A percentile compares a stretch with the other conserved stretches of the same genome.
Conservation (phyloP, 352 stramenopile species). For the Pythium pectinolyticum region DNA sequence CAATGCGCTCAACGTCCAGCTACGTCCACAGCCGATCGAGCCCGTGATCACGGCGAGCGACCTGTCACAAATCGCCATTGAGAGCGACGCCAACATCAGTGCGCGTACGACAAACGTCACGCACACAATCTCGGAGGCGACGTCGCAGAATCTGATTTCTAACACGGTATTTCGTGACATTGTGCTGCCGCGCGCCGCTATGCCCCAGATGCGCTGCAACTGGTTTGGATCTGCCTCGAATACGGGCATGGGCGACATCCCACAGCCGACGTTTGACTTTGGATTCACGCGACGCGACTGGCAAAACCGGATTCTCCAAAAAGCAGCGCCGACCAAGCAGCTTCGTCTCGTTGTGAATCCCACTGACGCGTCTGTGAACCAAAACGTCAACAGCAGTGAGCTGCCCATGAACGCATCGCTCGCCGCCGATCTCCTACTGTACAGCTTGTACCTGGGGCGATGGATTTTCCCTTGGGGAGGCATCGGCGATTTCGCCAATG, state of each 20-base stretch:
- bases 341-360: conserved; percentile 10
- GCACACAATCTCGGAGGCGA: background rate
- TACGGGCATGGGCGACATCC: background rate
- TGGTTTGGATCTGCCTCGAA: background rate
- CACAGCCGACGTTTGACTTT: background rate
- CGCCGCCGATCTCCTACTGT: conserved; percentile 17
- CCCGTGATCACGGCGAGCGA: background rate
- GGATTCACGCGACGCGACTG: conserved; percentile 16
- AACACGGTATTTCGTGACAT: conserved; percentile 16
- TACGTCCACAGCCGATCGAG: background rate
- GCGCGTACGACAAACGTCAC: background rate
- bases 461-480: conserved; percentile 5
- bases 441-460: background rate
- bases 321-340: background rate
- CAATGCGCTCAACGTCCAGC: background rate
- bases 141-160: conserved; percentile 9
- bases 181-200: conserved; percentile 1
- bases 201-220: background rate
- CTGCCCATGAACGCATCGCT: conserved; percentile 27
- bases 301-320: conserved; percentile 1
- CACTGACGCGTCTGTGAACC: conserved; percentile 1
- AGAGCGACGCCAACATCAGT: too few relatives aligned
- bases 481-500: background rate
- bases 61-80: too few relatives aligned
- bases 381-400: background rate